A percentile compares a stretch with the other conserved stretches of the same genome.
These are phyloP conservation scores for Agaricales sp. DNA, from an alignment of 1,284 basidiomycete species.

Conservation along the genomic window DNA sequence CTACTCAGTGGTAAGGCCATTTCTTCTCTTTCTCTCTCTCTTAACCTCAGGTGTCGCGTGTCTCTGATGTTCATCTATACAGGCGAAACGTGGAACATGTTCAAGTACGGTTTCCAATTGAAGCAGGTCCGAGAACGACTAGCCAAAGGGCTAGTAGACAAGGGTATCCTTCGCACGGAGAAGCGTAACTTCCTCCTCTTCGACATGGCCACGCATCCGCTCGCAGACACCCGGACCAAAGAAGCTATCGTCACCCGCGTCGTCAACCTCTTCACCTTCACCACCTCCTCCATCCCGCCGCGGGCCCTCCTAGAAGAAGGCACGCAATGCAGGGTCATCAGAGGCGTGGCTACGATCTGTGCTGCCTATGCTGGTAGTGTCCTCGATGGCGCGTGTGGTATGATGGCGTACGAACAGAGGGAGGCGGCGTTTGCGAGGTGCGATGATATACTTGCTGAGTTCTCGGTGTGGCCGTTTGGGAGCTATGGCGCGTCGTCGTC, in stretches of 20 bases:
- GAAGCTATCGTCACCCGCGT: slow-evolving; percentile 74
- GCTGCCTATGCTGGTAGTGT: slow-evolving; percentile 89
- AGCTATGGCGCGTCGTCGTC: slow-evolving; percentile 16
- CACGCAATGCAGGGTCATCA: slow-evolving; percentile 66
- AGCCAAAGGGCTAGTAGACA: slow-evolving; percentile 95
- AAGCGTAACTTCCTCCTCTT: slow-evolving; percentile 97
- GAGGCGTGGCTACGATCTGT: slow-evolving; percentile 81
- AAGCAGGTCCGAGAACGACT: slow-evolving; percentile 95
- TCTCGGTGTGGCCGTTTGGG: slow-evolving; percentile 86
- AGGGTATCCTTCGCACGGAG: slow-evolving; percentile 93
- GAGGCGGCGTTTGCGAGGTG: slow-evolving; percentile 86
- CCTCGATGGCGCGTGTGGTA: slow-evolving; percentile 85
- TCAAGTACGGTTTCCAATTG: slow-evolving; percentile 96
- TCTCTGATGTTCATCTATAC: slow-evolving; percentile 6
- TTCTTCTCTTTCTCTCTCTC: slow-evolving; percentile 4
- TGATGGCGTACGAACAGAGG: slow-evolving; percentile 82
- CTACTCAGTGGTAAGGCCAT: slow-evolving; percentile 71
- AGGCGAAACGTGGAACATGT: slow-evolving; percentile 98
- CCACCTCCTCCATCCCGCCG: slow-evolving; percentile 73
- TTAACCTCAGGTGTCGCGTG: neutral
- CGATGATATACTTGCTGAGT: slow-evolving; percentile 87
- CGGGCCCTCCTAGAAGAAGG: slow-evolving; percentile 68
- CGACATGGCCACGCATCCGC: slow-evolving; percentile 96
- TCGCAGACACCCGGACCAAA: slow-evolving; percentile 85
- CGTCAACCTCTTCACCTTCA: slow-evolving; percentile 70